phyloP scores from a whole-genome alignment of 768 basidiomycete genomes.

The Boletus fagicola region DNA sequence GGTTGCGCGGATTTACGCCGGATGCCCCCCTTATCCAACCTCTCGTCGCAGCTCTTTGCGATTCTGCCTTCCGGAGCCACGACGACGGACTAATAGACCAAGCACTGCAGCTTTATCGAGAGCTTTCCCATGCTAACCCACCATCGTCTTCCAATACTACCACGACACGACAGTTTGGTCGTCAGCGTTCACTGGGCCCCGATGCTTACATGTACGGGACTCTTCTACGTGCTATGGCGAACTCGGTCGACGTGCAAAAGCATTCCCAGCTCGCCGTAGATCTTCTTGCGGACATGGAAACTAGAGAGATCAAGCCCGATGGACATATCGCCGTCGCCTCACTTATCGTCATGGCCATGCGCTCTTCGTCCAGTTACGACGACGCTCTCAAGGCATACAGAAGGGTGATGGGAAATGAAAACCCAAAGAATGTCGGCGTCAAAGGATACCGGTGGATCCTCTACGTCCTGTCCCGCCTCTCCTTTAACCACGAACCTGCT shows the following conservation, averaged over 20 bases:
- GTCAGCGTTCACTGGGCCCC: constrained; percentile 42
- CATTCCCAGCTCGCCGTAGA: constrained; percentile 47
- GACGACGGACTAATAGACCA: constrained; percentile 46
- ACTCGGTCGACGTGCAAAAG: constrained; percentile 45
- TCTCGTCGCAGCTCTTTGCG: constrained; percentile 51
- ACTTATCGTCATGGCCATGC: constrained; percentile 66
- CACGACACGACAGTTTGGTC: constrained; percentile 20
- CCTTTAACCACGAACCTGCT: constrained; percentile 42
- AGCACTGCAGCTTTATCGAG: constrained; percentile 54
- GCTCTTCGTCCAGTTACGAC: constrained; percentile 47
- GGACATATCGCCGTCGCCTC: constrained; percentile 47
- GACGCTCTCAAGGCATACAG: constrained; percentile 66
- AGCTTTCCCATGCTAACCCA: constrained; percentile 40
- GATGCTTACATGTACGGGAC: constrained; percentile 54
- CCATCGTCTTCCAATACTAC: constrained; percentile 16
- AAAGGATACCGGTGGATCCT: constrained; percentile 65
- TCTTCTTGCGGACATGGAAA: constrained; percentile 67
- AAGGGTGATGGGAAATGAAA: constrained; percentile 31
- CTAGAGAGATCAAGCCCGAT: constrained; percentile 44
- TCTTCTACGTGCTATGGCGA: constrained; percentile 47
- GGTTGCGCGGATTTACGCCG: constrained; percentile 42
- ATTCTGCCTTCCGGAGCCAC: constrained; percentile 33
- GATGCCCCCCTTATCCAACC: constrained; percentile 54
- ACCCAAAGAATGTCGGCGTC: constrained; percentile 44
- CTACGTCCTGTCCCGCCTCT: constrained; percentile 57